phyloP scores from a whole-genome alignment of 768 basidiomycete species.

The Mycena olivaceomarginata region DNA sequence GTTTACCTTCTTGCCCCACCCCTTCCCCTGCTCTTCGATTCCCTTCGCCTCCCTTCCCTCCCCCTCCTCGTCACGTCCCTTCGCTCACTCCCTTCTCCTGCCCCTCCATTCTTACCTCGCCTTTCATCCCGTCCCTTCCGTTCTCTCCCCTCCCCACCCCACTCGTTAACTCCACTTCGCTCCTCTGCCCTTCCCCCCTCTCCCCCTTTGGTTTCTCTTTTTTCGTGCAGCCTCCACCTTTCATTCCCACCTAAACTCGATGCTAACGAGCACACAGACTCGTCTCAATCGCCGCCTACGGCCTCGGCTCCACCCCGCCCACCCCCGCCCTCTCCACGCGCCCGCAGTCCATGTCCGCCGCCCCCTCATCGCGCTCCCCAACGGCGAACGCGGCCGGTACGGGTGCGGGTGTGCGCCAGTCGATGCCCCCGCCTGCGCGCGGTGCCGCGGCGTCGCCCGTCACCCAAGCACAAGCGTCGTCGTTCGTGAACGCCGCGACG shows the following conservation, averaged over 20 bases:
- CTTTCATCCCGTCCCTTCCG: too few relatives aligned
- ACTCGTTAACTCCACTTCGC: too few relatives aligned
- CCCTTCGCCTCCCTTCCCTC: too few relatives aligned
- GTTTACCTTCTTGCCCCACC: too few relatives aligned
- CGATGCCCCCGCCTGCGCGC: slow-evolving; percentile 79
- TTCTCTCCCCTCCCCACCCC: too few relatives aligned
- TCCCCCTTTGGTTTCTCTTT: too few relatives aligned
- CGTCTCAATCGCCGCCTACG: slow-evolving; percentile 90
- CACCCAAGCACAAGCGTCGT: slow-evolving; percentile 54
- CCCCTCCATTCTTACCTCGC: too few relatives aligned
- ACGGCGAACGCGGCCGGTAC: slow-evolving; percentile 51
- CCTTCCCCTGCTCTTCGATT: too few relatives aligned
- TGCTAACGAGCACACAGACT: slow-evolving; percentile 69
- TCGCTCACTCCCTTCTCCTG: too few relatives aligned
- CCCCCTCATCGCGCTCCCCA: slow-evolving; percentile 64
- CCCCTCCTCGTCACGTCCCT: too few relatives aligned
- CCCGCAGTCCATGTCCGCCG: slow-evolving; percentile 88
- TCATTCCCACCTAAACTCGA: not conserved
- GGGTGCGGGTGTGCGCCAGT: slow-evolving; percentile 72
- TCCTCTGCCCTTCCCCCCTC: too few relatives aligned
- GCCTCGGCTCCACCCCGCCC: slow-evolving; percentile 82
- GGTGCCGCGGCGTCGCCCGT: slow-evolving; percentile 61
- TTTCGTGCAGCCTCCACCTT: too few relatives aligned
- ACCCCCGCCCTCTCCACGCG: slow-evolving; percentile 68
- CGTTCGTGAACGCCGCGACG: slow-evolving; percentile 61